Evolutionary conservation across 2,329 filamentous ascomycete species (phyloP).

Genomic region (Akanthomyces dipterigenus): DNA sequence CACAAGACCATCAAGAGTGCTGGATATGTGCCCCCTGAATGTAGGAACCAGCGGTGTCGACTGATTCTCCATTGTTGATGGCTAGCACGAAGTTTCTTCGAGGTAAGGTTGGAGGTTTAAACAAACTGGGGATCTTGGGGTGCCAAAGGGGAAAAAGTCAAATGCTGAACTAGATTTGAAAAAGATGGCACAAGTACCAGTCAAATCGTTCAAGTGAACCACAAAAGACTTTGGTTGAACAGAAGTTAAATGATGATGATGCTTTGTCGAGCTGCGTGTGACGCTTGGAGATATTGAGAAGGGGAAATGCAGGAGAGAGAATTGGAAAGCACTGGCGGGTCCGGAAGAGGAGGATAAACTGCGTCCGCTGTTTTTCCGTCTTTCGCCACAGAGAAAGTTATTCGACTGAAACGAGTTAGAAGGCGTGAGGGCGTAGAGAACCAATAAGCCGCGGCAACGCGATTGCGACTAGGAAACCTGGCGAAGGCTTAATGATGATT

Average conservation of each 20-base stretch:
- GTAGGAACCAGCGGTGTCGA: constrained; percentile 49
- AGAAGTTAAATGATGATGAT: neutral
- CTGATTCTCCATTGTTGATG: constrained; percentile 22
- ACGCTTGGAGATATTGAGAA: neutral
- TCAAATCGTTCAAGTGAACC: neutral
- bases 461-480: neutral
- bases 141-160: neutral
- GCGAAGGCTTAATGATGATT: neutral
- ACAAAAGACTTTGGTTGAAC: neutral
- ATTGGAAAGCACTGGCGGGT: neutral
- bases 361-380: neutral
- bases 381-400: neutral
- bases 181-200: neutral
- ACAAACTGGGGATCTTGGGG: neutral
- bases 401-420: neutral
- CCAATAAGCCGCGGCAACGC: neutral
- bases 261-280: neutral
- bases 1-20: constrained; percentile 68
- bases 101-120: neutral
- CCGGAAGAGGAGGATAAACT: neutral
- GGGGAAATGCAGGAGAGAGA: neutral
- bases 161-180: neutral
- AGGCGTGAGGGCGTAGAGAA: neutral
- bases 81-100: neutral
- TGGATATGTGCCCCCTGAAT: constrained; percentile 60